phyloP scores from a whole-genome alignment of 495 filamentous ascomycete species.

The Chaetomium fimeti region DNA sequence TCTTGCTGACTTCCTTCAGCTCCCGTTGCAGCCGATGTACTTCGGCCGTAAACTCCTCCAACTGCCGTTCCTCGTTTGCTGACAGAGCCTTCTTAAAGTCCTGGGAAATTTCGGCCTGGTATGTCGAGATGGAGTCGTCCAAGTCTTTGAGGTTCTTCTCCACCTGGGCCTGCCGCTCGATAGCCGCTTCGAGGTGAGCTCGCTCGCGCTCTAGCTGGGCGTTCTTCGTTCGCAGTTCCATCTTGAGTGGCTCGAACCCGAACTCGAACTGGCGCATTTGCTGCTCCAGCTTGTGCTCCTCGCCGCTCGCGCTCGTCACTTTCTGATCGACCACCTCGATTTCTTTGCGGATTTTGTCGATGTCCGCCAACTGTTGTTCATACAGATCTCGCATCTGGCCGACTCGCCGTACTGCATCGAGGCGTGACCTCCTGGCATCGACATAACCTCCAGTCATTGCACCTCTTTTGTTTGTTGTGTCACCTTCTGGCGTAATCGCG shows the following conservation, averaged over 20 bases:
- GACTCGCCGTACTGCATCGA: constrained; percentile 78
- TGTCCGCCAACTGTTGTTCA: constrained; percentile 58
- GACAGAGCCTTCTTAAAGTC: constrained; percentile 91
- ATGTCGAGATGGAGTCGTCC: constrained; percentile 67
- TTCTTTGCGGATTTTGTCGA: constrained; percentile 47
- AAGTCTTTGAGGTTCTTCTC: constrained; percentile 72
- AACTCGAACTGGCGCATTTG: constrained; percentile 72
- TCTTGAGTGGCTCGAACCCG: constrained; percentile 75
- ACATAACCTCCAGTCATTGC: constrained; percentile 92
- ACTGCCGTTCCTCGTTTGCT: constrained; percentile 72
- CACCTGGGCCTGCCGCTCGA: constrained; percentile 65
- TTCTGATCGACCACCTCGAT: constrained; percentile 80
- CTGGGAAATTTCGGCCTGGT: constrained; percentile 74
- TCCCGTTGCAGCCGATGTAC: constrained; percentile 72
- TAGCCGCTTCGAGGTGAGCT: constrained; percentile 71
- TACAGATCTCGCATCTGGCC: constrained; percentile 71
- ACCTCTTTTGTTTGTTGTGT: constrained; percentile 89
- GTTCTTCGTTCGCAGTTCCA: constrained; percentile 69
- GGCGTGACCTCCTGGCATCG: constrained; percentile 74
- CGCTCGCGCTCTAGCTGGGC: constrained; percentile 69
- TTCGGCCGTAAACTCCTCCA: constrained; percentile 66
- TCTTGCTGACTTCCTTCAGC: constrained; percentile 68
- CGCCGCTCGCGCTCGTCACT: constrained; percentile 75
- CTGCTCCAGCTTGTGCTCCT: constrained; percentile 80
- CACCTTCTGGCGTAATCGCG: constrained; percentile 91